phyloP scores from a whole-genome alignment of 768 basidiomycete genomes.

The Hysterangium stoloniferum region DNA sequence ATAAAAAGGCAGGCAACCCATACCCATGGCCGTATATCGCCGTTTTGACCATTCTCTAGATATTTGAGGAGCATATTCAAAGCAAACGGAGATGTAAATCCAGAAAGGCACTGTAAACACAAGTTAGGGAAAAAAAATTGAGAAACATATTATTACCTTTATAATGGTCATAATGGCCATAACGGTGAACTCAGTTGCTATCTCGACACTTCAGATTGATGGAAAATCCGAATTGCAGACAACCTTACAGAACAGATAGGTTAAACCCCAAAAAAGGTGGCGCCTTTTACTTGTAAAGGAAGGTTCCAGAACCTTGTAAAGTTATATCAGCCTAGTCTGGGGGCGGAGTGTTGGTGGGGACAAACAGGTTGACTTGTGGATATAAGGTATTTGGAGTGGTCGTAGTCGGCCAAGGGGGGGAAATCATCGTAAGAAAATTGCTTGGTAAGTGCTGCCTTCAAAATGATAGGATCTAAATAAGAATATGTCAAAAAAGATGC shows the following conservation, averaged over 20 bases:
- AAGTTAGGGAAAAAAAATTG: conserved; percentile 7
- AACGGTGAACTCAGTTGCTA: too few species aligned
- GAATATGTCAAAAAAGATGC: conserved; percentile 36
- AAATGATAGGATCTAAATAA: conserved; percentile 47
- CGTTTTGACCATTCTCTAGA: conserved; percentile 30
- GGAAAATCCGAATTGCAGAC: too few species aligned
- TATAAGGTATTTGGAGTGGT: neutral
- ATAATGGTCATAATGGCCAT: neutral
- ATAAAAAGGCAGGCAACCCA: conserved; percentile 33
- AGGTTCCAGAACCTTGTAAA: conserved; percentile 35
- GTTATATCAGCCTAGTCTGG: too few species aligned
- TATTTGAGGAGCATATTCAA: conserved; percentile 34
- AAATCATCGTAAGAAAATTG: conserved; percentile 34
- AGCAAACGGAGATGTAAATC: conserved; percentile 21
- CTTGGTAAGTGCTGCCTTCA: conserved; percentile 32
- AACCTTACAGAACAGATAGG: conserved; percentile 23
- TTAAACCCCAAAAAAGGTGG: conserved; percentile 41
- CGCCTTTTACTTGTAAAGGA: conserved; percentile 29
- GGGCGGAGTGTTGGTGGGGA: neutral
- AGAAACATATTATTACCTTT: neutral
- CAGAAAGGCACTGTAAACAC: conserved; percentile 14
- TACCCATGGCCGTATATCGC: conserved; percentile 37
- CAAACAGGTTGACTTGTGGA: neutral
- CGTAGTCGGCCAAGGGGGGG: conserved; percentile 26
- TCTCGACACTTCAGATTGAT: too few species aligned